Conservation (phyloP, 192 early-diverging fungal species). For the Haplosporangium gracile region DNA sequence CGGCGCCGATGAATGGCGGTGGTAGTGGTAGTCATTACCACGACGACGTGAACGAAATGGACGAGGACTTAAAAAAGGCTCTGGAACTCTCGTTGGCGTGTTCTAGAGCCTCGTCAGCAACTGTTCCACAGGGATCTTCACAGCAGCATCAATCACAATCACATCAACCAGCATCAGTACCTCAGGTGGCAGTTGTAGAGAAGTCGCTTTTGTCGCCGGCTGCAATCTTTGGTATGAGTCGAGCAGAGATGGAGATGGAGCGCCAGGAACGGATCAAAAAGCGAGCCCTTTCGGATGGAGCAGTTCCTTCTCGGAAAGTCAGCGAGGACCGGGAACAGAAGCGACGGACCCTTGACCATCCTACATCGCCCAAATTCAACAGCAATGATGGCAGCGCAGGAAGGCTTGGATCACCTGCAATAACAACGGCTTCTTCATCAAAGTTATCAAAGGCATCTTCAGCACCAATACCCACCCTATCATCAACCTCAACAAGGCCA, state of each 20-base stretch:
- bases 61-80: slow-evolving; percentile 32
- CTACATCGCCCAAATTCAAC: neutral
- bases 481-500: neutral
- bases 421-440: neutral
- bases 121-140: neutral
- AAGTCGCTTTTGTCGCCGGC: neutral
- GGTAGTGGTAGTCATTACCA: neutral
- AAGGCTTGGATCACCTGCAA: neutral
- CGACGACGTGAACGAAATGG: slow-evolving; percentile 19
- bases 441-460: neutral
- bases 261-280: slow-evolving; percentile 36
- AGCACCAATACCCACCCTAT: neutral
- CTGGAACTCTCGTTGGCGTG: slow-evolving; percentile 20
- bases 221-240: slow-evolving; percentile 5
- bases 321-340: neutral
- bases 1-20: neutral
- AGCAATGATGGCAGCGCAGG: neutral
- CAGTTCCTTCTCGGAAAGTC: no score
- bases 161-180: neutral
- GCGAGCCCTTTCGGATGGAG: neutral
- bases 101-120: neutral
- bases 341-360: neutral
- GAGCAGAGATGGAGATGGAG: slow-evolving; percentile 40
- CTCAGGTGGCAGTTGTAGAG: neutral
- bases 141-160: neutral